Conservation (phyloP, 352 stramenopile genomes). For the Aphanomyces euteiches region DNA sequence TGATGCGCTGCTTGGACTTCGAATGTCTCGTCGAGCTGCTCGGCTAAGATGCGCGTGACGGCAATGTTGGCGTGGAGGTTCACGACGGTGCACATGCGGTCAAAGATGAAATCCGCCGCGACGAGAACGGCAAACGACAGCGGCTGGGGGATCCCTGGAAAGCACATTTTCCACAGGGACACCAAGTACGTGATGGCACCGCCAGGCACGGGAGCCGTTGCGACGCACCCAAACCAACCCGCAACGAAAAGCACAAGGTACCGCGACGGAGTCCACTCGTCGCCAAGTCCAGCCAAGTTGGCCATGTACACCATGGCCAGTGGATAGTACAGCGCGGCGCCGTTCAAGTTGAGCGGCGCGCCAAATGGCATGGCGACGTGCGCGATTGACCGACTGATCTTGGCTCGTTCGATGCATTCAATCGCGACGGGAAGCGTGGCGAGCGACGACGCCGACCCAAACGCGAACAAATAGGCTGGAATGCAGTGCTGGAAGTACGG, state of each 20-base stretch:
- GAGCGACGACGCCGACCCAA: conserved; percentile 75
- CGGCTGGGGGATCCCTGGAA: conserved; percentile 46
- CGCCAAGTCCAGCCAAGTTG: conserved; percentile 51
- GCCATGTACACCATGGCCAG: conserved; percentile 70
- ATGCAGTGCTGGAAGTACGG: conserved; percentile 61
- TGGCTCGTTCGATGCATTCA: conserved; percentile 18
- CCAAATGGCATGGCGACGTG: conserved; percentile 72
- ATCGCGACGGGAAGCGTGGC: conserved; percentile 51
- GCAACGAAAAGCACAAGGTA: conserved; percentile 60
- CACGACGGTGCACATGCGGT: conserved; percentile 67
- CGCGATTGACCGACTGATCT: conserved; percentile 43
- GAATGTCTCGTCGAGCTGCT: conserved; percentile 49
- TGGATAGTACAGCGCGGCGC: conserved; percentile 68
- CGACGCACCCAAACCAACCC: conserved; percentile 60
- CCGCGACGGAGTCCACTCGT: conserved; percentile 30
- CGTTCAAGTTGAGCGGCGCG: conserved; percentile 67
- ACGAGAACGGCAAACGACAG: conserved; percentile 39
- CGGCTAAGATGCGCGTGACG: conserved; percentile 62
- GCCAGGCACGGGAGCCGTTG: conserved; percentile 69
- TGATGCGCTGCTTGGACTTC: too few species aligned
- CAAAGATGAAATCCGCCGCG: conserved; percentile 67
- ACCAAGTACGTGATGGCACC: conserved; percentile 65
- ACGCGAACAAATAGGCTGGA: conserved; percentile 70
- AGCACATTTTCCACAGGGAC: conserved; percentile 68
- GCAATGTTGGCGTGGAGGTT: conserved; percentile 76